Evolutionary conservation across 2,329 filamentous ascomycete genomes (phyloP), one percentile per base, ranked within the genome.

Genomic region (Lachnellula occidentalis): DNA sequence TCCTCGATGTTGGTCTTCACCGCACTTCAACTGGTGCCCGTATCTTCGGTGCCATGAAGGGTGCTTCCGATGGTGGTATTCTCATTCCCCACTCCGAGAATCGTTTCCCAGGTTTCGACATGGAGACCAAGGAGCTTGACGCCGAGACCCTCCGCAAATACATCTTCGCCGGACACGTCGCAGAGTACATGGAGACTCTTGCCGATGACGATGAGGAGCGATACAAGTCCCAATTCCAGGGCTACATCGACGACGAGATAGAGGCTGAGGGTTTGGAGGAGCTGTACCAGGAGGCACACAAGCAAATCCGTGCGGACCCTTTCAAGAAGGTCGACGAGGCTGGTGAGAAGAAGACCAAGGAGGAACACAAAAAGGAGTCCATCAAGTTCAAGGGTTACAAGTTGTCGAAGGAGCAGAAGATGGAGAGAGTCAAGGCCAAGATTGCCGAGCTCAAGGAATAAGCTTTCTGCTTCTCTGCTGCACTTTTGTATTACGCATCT

Each of bases 101-200:
- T 85, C 92, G 94, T 71, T 99, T 99, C 90, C 94, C 94, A 70
- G 94, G 94, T 71, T 99, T 81, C 86, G 94, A 99, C 75, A 89
- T 96, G 34, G 94, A 99, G 82, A 78, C 80, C 76, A 92, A 99
- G 88, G 92, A 97, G 85, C 90, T 99, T 71, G 94, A 99, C 70
- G 84, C 91, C 71, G 94, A 99, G 77, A 88, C 85, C 67, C 90
- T 99, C 74, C 91, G 92, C 84, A 95, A 92, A 83, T 99, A 99
- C 88, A 99, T 99, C 83, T 92, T 90, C 77, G 94, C 83, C 73
- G 92, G 94, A 61, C 94, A 99, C 85, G 90, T 99, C 64, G 92
- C 92, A 68, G 94, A 99, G 86, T 99, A 99, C 87, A 99, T 99
- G 94, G 94, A 99, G 87, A 94, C 88, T 57, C 89, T 99, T 64